These are phyloP conservation scores for Adansonia madagascariensis DNA, from an alignment of 441 rosid species.

Conservation along the genomic window DNA sequence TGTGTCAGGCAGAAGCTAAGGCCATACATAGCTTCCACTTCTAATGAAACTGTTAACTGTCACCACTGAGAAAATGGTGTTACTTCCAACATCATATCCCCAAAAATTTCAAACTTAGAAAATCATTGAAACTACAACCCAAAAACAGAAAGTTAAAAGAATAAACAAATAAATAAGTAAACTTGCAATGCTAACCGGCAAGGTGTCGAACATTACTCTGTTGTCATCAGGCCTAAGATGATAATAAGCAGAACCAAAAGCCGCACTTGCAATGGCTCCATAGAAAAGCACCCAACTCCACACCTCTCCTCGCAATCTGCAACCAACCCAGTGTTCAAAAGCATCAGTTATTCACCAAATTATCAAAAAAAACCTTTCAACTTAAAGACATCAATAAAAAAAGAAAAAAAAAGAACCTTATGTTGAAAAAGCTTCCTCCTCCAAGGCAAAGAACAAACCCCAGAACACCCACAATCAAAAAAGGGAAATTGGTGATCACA, in stretches of 20 bases:
- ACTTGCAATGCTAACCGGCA: constrained; percentile 66
- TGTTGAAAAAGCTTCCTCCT: constrained; percentile 64
- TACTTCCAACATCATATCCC: background rate
- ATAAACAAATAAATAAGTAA: constrained; percentile 7
- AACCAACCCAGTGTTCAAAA: constrained; percentile 30
- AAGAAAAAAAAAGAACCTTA: constrained; percentile 30
- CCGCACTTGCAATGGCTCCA: constrained; percentile 63
- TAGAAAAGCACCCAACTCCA: constrained; percentile 83
- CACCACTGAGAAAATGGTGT: background rate
- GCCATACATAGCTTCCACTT: background rate
- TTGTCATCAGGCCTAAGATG: constrained; percentile 79
- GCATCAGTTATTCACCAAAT: constrained; percentile 16
- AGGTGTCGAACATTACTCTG: constrained; percentile 70
- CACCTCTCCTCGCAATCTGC: constrained; percentile 74
- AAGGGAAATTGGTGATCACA: constrained; percentile 84
- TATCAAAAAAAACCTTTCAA: background rate
- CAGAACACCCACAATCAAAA: constrained; percentile 76
- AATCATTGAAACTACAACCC: background rate
- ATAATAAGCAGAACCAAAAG: constrained; percentile 86
- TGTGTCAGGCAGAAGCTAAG: background rate
- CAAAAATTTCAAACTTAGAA: background rate
- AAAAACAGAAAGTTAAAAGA: background rate
- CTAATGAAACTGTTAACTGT: background rate
- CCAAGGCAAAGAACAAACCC: constrained; percentile 74
- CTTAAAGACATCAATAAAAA: background rate